These are phyloP conservation scores for Ceratocystis destructans DNA, from an alignment of 2,329 filamentous ascomycete genomes.

Conservation along the genomic window DNA sequence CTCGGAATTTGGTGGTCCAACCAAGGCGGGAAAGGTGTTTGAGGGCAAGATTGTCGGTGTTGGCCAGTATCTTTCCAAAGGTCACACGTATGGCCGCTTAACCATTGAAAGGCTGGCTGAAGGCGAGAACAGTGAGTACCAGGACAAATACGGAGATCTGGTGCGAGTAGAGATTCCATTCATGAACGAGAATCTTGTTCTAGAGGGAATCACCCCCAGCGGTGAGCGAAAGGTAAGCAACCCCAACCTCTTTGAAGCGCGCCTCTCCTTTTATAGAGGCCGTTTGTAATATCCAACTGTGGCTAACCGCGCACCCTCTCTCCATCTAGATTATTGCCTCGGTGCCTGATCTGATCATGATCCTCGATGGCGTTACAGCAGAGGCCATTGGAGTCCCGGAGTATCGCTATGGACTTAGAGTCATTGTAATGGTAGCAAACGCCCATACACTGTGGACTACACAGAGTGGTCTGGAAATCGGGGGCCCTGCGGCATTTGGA, in stretches of 20 bases:
- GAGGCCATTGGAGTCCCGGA: slow-evolving; percentile 29
- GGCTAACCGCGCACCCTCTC: not conserved
- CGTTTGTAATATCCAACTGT: not conserved
- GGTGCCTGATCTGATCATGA: slow-evolving; percentile 31
- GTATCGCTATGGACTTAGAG: slow-evolving; percentile 21
- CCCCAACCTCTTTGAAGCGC: not conserved
- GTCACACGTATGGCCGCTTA: slow-evolving; percentile 27
- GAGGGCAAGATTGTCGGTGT: slow-evolving; percentile 23
- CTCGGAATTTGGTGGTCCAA: slow-evolving; percentile 28
- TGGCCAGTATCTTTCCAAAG: slow-evolving; percentile 16
- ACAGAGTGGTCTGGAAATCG: slow-evolving; percentile 5
- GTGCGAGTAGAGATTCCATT: slow-evolving; percentile 36
- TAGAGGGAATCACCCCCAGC: slow-evolving; percentile 21
- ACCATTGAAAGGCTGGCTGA: slow-evolving; percentile 29
- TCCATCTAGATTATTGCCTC: slow-evolving; percentile 25
- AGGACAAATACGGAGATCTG: slow-evolving; percentile 19
- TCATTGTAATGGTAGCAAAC: slow-evolving; percentile 17
- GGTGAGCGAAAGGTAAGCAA: slow-evolving; percentile 21
- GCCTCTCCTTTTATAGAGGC: not conserved
- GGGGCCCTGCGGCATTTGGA: slow-evolving; percentile 14
- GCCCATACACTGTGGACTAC: slow-evolving; percentile 15
- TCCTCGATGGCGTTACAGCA: slow-evolving; percentile 29
- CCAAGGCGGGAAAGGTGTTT: slow-evolving; percentile 22
- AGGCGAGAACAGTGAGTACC: slow-evolving; percentile 26
- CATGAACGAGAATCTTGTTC: slow-evolving; percentile 44